Base-by-base conservation (phyloP, 139 green algal species). In the Chlamydomonas sphaeroides region DNA sequence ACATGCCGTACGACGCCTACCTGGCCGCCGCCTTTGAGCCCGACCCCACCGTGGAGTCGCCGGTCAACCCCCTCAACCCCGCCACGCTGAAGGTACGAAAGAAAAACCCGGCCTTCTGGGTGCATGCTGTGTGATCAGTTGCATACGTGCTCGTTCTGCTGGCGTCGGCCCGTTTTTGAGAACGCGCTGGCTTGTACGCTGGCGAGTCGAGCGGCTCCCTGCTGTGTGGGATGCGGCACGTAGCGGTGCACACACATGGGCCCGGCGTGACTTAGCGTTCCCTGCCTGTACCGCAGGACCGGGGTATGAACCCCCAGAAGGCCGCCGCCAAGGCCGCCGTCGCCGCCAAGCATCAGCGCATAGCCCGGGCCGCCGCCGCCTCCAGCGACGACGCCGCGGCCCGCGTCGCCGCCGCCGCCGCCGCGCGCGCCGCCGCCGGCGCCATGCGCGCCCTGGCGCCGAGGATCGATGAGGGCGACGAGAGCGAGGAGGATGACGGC, bases 1-100 rank as follows among this genome's bases (percentile, higher is more conserved):
- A 32, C 59, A 68, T 73, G 42, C 90, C 80, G 14, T 96, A 91
- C 79, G 86, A 95, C 61, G 86, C 91, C n/a, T 95, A 95, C 83
- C 82, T 95, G 66, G 38, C 61, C 26, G 39, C 65, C 41, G 5
- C 39, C 11, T 68, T 79, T 17, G 51, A 72, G 4, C 7, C 53
- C 3, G 81, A 86, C 71, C 42, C 45, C 28, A 32, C 69, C 5
- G 32, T 81, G 25, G 72, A 83, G 71, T 41, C 28, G 8, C 59
- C 42, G 28, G 71, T 79, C 65, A 81, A 86, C 81, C 81, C 81
- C 11, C 36, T 86, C 30, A 83, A 82, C 62, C 75, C 75, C 59
- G 39, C 38, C 39, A 62, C 45, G n/a, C 36, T 80, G 56, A 80
- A 80, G 72, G 72, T 68, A 30, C 30, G 66, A n/a, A n/a, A n/a